A percentile compares a stretch with the other conserved stretches of the same genome.
Conservation (phyloP, 495 filamentous ascomycete species). For the Podospora tetraspora region DNA sequence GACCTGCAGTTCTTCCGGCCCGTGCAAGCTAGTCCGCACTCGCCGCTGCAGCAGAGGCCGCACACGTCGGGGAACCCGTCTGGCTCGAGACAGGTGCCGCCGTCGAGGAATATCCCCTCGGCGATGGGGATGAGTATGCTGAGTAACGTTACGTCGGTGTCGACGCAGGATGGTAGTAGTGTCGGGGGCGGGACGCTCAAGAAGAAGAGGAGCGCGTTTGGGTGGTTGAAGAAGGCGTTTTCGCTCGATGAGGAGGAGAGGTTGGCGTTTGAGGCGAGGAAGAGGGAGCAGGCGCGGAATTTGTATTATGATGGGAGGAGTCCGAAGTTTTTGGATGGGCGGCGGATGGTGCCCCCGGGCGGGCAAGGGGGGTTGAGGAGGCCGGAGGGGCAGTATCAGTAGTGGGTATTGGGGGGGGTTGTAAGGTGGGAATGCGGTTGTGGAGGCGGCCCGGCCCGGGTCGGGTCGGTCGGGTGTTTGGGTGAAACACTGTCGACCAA, state of each 20-base stretch:
- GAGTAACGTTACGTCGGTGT: slow-evolving; percentile 37
- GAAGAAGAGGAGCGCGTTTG: slow-evolving; percentile 56
- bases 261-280: slow-evolving; percentile 45
- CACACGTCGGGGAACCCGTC: slow-evolving; percentile 42
- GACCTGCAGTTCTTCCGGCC: slow-evolving; percentile 51
- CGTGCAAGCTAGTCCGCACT: slow-evolving; percentile 51
- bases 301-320: slow-evolving; percentile 40
- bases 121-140: slow-evolving; percentile 50
- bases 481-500: neutral
- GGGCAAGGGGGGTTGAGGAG: neutral
- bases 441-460: neutral
- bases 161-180: slow-evolving; percentile 20
- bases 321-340: slow-evolving; percentile 43
- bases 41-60: slow-evolving; percentile 50
- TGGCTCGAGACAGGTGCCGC: slow-evolving; percentile 18
- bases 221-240: slow-evolving; percentile 56
- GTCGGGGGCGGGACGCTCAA: slow-evolving; percentile 38
- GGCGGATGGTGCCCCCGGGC: neutral
- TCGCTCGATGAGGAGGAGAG: slow-evolving; percentile 52
- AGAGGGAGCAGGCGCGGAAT: slow-evolving; percentile 33
- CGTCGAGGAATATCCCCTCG: slow-evolving; percentile 41
- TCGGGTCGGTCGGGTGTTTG: neutral
- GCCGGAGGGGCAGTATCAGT: neutral
- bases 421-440: neutral
- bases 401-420: neutral